Base-by-base conservation (phyloP, 495 filamentous ascomycete genomes). In the Podospora anserina region DNA sequence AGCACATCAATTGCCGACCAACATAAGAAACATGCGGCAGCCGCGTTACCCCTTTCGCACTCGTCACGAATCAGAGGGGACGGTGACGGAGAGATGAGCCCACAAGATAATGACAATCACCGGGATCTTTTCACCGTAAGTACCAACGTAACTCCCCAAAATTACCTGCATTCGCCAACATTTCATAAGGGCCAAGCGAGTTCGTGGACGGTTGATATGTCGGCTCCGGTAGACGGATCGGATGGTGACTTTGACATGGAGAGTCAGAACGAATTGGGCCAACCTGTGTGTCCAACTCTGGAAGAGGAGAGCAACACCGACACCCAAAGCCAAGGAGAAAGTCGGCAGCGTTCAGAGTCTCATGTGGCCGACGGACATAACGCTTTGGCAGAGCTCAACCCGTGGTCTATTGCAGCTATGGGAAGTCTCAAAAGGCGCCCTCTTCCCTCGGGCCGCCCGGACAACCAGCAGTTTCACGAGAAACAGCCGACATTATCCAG, bases 351-450 rank as follows among this genome's bases (percentile, higher is more conserved):
- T 13, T 5, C 9, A 3, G 39, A 49, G 39, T 49, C 39, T 11
- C 39, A 49, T 3, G 13, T 18, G 9, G 3, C 39, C 5, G 9
- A 5, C 7, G 13, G 39, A 49, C 9, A 49, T 49, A 11, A 49
- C 7, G 9, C 68, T n/a, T 56, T 65, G 32, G 69, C 73, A 53
- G 71, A 68, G 6, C 19, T 77, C 7, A 78, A 77, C 30, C 75
- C 74, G 18, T 78, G 74, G 72, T 69, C 71, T 1, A 71, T 75
- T 55, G 76, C 73, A 49, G 39, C 39, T 49, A 49, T 49, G 39
- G 39, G 39, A 13, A 49, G 39, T 11, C 39, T 49, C 39, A 49
- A 49, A 11, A 11, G 39, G 39, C 39, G 39, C 15, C 39, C 5
- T 13, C 39, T 16, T 49, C 30, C 30, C 4, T 7, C 30, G 30